phyloP scores from a whole-genome alignment of 371 early-diverging fungal genomes.

The Haplosporangium sp. region DNA sequence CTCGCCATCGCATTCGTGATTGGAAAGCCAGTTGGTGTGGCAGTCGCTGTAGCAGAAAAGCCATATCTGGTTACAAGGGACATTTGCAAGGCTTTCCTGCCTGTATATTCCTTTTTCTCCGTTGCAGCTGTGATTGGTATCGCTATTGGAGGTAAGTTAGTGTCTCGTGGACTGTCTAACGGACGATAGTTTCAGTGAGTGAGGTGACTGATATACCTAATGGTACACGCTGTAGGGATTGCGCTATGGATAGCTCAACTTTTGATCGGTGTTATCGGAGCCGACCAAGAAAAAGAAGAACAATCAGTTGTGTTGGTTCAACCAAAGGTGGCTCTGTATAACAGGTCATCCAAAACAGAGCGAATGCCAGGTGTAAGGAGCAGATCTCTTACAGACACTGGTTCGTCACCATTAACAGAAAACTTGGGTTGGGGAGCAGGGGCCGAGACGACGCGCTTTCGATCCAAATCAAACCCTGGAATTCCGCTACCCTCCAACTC shows the following conservation, averaged over 20 bases:
- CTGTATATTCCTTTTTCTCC: slow-evolving; percentile 45
- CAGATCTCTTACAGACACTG: too few species aligned
- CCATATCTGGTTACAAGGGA: slow-evolving; percentile 32
- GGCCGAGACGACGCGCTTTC: too few species aligned
- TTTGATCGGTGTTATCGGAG: too few species aligned
- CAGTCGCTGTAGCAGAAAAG: slow-evolving; percentile 14
- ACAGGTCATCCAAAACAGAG: too few species aligned
- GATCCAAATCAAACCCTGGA: too few species aligned
- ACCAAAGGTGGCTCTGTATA: not conserved
- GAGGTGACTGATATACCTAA: not conserved
- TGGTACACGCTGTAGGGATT: not conserved
- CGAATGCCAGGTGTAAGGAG: too few species aligned
- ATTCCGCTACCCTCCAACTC: too few species aligned
- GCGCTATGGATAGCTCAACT: too few species aligned
- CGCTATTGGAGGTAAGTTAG: slow-evolving; percentile 39
- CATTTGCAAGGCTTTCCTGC: slow-evolving; percentile 40
- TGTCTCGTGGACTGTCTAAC: not conserved
- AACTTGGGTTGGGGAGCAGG: too few species aligned
- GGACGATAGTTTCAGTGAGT: not conserved
- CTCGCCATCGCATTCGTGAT: slow-evolving; percentile 1
- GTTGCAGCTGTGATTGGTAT: slow-evolving; percentile 43
- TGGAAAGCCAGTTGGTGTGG: slow-evolving; percentile 10
- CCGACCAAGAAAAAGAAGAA: too few species aligned
- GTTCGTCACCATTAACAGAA: too few species aligned
- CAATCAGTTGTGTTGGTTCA: not conserved